Evolutionary conservation across 371 early-diverging fungal genomes (phyloP).

Genomic region (Dichotomocladium elegans): DNA sequence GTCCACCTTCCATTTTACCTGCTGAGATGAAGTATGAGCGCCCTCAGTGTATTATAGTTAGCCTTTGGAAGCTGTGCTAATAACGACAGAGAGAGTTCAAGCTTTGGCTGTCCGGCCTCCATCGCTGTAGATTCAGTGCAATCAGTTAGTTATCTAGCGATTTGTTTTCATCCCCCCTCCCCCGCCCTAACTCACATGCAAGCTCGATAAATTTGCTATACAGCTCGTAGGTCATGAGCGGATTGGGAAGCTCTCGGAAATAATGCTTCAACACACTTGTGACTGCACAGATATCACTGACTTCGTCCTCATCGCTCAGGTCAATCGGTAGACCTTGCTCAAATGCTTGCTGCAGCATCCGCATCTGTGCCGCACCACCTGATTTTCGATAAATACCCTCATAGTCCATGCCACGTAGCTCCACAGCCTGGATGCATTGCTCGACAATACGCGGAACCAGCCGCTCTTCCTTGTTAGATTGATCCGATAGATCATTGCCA

Average conservation of each 20-base stretch:
- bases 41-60: conserved; percentile 42
- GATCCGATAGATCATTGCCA: conserved; percentile 27
- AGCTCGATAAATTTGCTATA: conserved; percentile 75
- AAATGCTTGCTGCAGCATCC: conserved; percentile 53
- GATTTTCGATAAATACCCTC: conserved; percentile 95
- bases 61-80: conserved; percentile 30
- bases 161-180: conserved; percentile 51
- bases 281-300: conserved; percentile 70
- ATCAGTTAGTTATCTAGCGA: not conserved
- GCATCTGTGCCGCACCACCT: conserved; percentile 81
- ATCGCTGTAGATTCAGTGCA: conserved; percentile 13
- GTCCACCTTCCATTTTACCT: conserved; percentile 17
- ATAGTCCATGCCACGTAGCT: conserved; percentile 67
- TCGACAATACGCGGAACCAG: conserved; percentile 71
- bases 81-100: conserved; percentile 22
- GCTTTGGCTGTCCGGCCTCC: conserved; percentile 15
- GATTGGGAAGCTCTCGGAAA: conserved; percentile 88
- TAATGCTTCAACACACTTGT: conserved; percentile 97
- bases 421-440: conserved; percentile 79
- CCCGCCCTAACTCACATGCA: conserved; percentile 32
- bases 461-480: conserved; percentile 26
- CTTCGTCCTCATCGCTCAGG: conserved; percentile 45
- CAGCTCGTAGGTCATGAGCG: conserved; percentile 79
- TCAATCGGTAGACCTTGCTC: conserved; percentile 50
- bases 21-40: conserved; percentile 29